These are phyloP conservation scores for Cladosporium sp. DNA, from an alignment of 2,329 filamentous ascomycete genomes.

Conservation along the genomic window DNA sequence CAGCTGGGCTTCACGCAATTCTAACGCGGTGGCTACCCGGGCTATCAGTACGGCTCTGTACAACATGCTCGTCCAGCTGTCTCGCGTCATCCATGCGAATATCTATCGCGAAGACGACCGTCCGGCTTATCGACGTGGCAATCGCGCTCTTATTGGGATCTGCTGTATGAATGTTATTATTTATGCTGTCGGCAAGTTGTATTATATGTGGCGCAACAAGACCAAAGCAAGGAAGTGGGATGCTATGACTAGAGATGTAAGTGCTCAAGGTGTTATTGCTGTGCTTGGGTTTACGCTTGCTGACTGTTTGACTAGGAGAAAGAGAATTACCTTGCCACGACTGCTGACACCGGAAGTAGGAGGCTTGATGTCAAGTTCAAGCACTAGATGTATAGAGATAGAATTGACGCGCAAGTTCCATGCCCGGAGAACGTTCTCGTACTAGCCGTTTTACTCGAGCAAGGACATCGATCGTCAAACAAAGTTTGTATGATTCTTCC, in stretches of 20 bases:
- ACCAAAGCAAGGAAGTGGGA: conserved; percentile 47
- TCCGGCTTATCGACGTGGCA: conserved; percentile 43
- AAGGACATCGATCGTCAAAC: too few relatives aligned
- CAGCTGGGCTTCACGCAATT: conserved; percentile 62
- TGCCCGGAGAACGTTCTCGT: neutral
- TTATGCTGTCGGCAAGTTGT: conserved; percentile 34
- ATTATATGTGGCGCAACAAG: conserved; percentile 37
- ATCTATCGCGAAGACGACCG: conserved; percentile 37
- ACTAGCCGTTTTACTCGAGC: neutral
- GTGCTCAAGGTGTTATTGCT: neutral
- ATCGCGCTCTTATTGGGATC: conserved; percentile 36
- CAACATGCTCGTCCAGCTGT: conserved; percentile 54
- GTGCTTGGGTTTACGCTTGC: neutral
- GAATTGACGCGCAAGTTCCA: neutral
- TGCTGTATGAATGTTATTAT: conserved; percentile 34
- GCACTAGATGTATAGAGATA: neutral
- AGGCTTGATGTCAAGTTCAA: conserved; percentile 43
- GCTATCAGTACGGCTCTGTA: conserved; percentile 66
- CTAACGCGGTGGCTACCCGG: conserved; percentile 61
- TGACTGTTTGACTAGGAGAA: conserved; percentile 40
- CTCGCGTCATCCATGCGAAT: conserved; percentile 48
- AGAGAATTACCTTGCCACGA: conserved; percentile 48
- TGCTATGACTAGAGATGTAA: conserved; percentile 47
- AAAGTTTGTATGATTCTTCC: too few relatives aligned
- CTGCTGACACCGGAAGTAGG: conserved; percentile 43